These are phyloP conservation scores for Candida jianshihensis DNA, from an alignment of 805 yeast species.

Conservation along the genomic window DNA sequence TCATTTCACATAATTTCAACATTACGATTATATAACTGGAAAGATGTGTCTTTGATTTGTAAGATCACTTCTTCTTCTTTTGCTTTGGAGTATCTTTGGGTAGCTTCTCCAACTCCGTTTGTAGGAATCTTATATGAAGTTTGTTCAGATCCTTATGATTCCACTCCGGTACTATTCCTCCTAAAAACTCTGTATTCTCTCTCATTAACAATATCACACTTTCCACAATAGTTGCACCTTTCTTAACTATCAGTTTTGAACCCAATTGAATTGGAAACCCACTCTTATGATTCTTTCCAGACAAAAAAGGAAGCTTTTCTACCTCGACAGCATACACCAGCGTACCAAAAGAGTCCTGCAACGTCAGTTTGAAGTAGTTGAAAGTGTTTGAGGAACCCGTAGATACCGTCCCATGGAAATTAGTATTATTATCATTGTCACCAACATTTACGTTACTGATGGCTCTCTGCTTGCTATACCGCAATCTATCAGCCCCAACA, in stretches of 20 bases:
- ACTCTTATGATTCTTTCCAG: constrained; percentile 15
- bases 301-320: constrained; percentile 44
- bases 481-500: constrained; percentile 53
- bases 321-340: constrained; percentile 52
- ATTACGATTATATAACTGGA: too few relatives aligned
- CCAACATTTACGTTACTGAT: constrained; percentile 36
- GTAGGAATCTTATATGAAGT: constrained; percentile 25
- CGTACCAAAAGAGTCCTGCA: constrained; percentile 48
- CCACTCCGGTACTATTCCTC: constrained; percentile 34
- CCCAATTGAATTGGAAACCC: constrained; percentile 44
- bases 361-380: constrained; percentile 42
- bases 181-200: constrained; percentile 25
- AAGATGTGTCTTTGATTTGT: too few relatives aligned
- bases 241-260: constrained; percentile 44
- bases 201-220: constrained; percentile 35
- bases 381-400: constrained; percentile 11
- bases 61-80: not conserved
- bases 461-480: constrained; percentile 13
- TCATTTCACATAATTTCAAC: too few relatives aligned
- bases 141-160: constrained; percentile 26
- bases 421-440: not conserved
- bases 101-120: constrained; percentile 20
- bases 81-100: not conserved
- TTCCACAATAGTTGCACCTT: constrained; percentile 39
- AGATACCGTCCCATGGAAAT: too few relatives aligned